Base-by-base conservation (phyloP, 164 flowering plant species). In the Amborella trichopoda region DNA sequence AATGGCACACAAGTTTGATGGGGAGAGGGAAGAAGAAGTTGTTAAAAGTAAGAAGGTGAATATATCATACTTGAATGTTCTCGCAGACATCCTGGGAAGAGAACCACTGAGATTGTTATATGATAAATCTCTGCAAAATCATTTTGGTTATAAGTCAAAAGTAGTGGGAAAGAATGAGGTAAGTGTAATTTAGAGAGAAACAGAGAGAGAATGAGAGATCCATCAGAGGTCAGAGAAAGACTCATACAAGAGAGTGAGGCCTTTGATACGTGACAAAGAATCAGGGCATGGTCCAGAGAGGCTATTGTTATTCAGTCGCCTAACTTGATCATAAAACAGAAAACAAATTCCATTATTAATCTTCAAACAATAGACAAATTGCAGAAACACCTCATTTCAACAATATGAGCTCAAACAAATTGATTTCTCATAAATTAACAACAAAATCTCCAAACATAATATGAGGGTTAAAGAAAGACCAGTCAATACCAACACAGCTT, bases 41-140 rank as follows among this genome's bases (percentile, higher is more conserved):
- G 26, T 16, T 20, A 40, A 16, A n/a, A n/a, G n/a, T n/a, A n/a
- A n/a, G n/a, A n/a, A n/a, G n/a, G n/a, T n/a, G 37, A 19, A 9
- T 20, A 22, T 14, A 26, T 40, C 74, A 66, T 50, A 85, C 99
- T 75, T 84, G 77, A 84, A 80, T 18, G 93, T 84, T 71, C 91
- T 78, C 32, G 96, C 81, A 22, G 95, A 73, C 61, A 91, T 55
- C 58, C 77, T 78, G 2, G 95, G 99, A 72, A 88, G 42, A 33
- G 95, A 62, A 58, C 96, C 99, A 59, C 95, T 88, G 23, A 91
- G 57, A 70, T 91, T 88, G 73, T 91, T 91, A 47, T 64, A 91
- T 11, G 96, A 88, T 50, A 91, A 69, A 55, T 91, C 99, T 69
- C 99, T 91, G 60, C 48, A 59, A 27, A n/a, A 44, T 26, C 8